Evolutionary conservation across 2,329 filamentous ascomycete genomes (phyloP).

Genomic region (Pestalotiopsis sp.): DNA sequence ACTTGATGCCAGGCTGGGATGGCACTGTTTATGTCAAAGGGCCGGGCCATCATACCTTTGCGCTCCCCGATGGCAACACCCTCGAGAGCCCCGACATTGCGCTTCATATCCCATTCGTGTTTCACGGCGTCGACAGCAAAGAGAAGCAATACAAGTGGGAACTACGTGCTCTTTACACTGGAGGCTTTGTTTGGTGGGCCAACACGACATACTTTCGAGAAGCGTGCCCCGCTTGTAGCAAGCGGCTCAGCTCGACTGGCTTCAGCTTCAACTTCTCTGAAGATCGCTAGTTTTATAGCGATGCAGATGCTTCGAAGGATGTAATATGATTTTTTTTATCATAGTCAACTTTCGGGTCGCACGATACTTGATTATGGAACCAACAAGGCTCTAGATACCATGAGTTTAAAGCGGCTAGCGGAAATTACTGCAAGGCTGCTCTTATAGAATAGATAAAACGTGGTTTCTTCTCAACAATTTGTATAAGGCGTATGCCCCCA

Average conservation of each 20-base stretch:
- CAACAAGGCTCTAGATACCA: too few relatives aligned
- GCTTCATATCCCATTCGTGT: conserved; percentile 20
- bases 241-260: conserved; percentile 12
- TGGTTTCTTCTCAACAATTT: too few relatives aligned
- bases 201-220: conserved; percentile 17
- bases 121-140: conserved; percentile 20
- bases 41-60: conserved; percentile 27
- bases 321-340: too few relatives aligned
- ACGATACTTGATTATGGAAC: too few relatives aligned
- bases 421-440: too few relatives aligned
- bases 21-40: conserved; percentile 21
- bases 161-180: conserved; percentile 20
- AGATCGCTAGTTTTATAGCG: background rate
- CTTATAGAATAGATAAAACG: too few relatives aligned
- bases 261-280: conserved; percentile 25
- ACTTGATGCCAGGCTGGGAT: conserved; percentile 27
- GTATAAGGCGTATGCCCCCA: too few relatives aligned
- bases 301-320: too few relatives aligned
- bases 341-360: too few relatives aligned
- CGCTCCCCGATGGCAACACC: conserved; percentile 19
- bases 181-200: conserved; percentile 21
- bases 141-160: conserved; percentile 21
- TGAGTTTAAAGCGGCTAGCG: too few relatives aligned
- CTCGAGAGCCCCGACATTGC: conserved; percentile 14
- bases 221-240: conserved; percentile 18